phyloP scores from a whole-genome alignment of 192 early-diverging fungal genomes.

The Coemansia sp. region DNA sequence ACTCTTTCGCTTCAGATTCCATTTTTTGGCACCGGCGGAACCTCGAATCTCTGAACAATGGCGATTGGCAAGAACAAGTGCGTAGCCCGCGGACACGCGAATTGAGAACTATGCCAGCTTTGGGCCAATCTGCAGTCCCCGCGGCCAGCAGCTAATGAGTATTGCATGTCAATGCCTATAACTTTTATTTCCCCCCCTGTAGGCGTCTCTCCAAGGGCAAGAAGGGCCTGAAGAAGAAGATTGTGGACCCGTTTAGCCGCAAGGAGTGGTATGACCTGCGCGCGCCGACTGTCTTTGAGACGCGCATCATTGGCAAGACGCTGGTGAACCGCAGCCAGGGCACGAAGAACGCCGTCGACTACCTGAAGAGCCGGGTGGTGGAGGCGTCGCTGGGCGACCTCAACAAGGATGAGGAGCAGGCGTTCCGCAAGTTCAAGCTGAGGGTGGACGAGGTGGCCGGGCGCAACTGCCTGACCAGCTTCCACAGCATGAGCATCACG shows the following conservation, averaged over 20 bases:
- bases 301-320: constrained; percentile 95
- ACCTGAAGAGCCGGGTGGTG: constrained; percentile 92
- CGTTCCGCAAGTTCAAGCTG: constrained; percentile 98
- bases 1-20: too few species aligned
- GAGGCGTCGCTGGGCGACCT: constrained; percentile 97
- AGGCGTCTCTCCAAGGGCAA: constrained; percentile 97
- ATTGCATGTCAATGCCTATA: neutral
- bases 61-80: constrained; percentile 86
- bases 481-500: constrained; percentile 99
- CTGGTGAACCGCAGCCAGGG: constrained; percentile 99
- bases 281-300: constrained; percentile 91
- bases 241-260: constrained; percentile 98
- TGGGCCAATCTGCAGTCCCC: too few species aligned
- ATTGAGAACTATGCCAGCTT: too few species aligned
- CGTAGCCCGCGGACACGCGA: too few species aligned
- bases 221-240: constrained; percentile 99
- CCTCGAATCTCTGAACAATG: constrained; percentile 15
- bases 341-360: constrained; percentile 95
- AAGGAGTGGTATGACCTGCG: constrained; percentile 99
- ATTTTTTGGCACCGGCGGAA: constrained; percentile 10
- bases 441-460: constrained; percentile 96
- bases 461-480: constrained; percentile 99
- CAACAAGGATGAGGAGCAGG: constrained; percentile 82
- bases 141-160: too few species aligned
- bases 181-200: constrained; percentile 6